These are phyloP conservation scores for Arxiozyma telluris DNA, from an alignment of 1,139 yeast genomes.

Conservation along the genomic window DNA sequence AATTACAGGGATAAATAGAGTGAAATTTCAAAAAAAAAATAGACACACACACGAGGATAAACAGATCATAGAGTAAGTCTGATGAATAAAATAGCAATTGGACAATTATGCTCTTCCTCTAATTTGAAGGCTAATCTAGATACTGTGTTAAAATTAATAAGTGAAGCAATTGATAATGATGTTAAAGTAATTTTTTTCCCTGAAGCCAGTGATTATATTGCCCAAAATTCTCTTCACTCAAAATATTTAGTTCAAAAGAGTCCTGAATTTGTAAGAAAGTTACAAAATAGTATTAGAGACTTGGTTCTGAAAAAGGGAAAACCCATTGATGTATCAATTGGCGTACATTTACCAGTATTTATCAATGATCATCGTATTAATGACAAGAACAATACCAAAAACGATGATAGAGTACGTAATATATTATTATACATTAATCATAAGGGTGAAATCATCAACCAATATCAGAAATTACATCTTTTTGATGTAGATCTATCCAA, in stretches of 20 bases:
- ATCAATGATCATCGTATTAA: conserved; percentile 4
- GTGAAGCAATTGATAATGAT: conserved; percentile 49
- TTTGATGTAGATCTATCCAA: conserved; percentile 78
- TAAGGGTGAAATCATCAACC: conserved; percentile 51
- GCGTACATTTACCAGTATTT: conserved; percentile 68
- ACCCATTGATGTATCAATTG: conserved; percentile 48
- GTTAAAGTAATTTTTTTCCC: conserved; percentile 74
- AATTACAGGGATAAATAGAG: background rate
- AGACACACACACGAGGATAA: background rate
- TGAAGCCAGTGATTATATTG: conserved; percentile 86
- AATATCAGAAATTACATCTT: conserved; percentile 78
- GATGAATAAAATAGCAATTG: conserved; percentile 54
- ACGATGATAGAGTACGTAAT: conserved; percentile 48
- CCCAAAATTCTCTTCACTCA: conserved; percentile 61
- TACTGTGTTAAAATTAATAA: conserved; percentile 48
- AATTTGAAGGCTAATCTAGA: conserved; percentile 50
- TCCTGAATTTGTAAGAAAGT: conserved; percentile 33
- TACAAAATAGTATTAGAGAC: conserved; percentile 41
- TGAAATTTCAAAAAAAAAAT: too few relatives aligned
- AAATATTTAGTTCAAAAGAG: conserved; percentile 42
- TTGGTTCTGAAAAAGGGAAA: conserved; percentile 30
- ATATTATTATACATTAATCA: conserved; percentile 62
- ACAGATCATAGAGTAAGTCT: background rate
- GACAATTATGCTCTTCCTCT: conserved; percentile 75
- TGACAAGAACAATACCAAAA: conserved; percentile 1